phyloP scores from a whole-genome alignment of 1,284 basidiomycete species.

The Coriolopsis trogii region DNA sequence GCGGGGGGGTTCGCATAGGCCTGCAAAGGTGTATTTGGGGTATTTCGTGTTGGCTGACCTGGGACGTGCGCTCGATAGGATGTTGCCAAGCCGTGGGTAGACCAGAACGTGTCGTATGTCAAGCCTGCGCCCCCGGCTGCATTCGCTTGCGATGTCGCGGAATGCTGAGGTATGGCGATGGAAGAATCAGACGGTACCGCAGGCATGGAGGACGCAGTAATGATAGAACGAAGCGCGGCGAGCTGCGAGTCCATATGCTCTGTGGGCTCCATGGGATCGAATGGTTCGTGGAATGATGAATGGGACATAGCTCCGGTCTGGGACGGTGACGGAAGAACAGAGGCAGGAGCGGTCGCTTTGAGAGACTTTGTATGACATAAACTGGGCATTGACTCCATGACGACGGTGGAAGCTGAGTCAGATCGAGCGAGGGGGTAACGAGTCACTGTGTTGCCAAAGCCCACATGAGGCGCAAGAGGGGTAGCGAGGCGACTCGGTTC shows the following conservation, averaged over 20 bases:
- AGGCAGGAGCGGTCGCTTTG: constrained; percentile 15
- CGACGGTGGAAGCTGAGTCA: constrained; percentile 19
- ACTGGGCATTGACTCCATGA: constrained; percentile 11
- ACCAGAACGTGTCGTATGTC: constrained; percentile 73
- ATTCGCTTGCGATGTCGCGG: background rate
- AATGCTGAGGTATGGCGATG: constrained; percentile 15
- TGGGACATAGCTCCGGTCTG: constrained; percentile 7
- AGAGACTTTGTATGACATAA: constrained; percentile 12
- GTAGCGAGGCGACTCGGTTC: constrained; percentile 7
- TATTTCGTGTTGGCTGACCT: background rate
- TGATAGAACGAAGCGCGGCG: constrained; percentile 22
- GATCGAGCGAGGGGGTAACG: constrained; percentile 21
- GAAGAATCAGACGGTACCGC: too few relatives aligned
- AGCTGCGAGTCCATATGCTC: constrained; percentile 25
- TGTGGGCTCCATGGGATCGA: constrained; percentile 25
- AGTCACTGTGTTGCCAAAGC: constrained; percentile 6
- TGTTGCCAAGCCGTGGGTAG: constrained; percentile 44
- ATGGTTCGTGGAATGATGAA: constrained; percentile 19
- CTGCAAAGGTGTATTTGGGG: constrained; percentile 5
- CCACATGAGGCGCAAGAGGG: constrained; percentile 18
- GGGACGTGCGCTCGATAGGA: constrained; percentile 14
- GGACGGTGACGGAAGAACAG: background rate
- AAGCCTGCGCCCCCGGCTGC: constrained; percentile 29
- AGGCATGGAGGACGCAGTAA: constrained; percentile 17
- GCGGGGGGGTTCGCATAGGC: constrained; percentile 17